Base-by-base conservation (phyloP, 768 basidiomycete species). In the Mycena crocata region DNA sequence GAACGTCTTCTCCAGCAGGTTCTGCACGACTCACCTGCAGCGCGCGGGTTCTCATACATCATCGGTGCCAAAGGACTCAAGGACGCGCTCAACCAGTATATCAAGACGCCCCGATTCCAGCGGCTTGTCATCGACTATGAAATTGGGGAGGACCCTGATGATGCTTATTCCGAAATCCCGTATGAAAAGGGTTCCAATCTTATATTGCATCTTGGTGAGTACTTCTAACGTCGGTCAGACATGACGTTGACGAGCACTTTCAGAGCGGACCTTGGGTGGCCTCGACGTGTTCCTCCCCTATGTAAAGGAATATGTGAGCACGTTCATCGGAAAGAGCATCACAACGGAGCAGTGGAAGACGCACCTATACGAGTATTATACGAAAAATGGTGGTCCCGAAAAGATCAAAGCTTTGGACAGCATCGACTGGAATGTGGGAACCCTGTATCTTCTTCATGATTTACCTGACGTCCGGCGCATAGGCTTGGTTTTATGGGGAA, bases 171-270 rank as follows among this genome's bases (percentile, higher is more conserved):
- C 63, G 81, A 83, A 55, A 83, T 98, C 48, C 92, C 96, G 1
- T 97, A 97, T 71, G 92, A 93, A 76, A 93, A 96, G 78, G 96
- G 96, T 28, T 86, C 93, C 9, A 97, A 95, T 75, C 89, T 99
- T 71, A 81, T 99, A 19, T 85, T 96, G 21, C 85, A 93, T 75
- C 84, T 98, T 24, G 96, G 93, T 93, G 59, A 12, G 56, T 57
- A 23, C 31, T 31, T 26, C 8, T 13, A 26, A 71, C 30, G 9
- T 56, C 12, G 13, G 19, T 39, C n/a, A 24, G 8, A 19, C 51
- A 15, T 30, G 14, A 50, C 42, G 4, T 56, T 54, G 44, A 54
- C 15, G 44, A 14, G 8, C n/a, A 28, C n/a, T 24, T 42, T 10
- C 69, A 90, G 92, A 95, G 76, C 81, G 85, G 35, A 89, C 84